A percentile compares a stretch with the other conserved stretches of the same genome.
Conservation (phyloP, 2,329 filamentous ascomycete species). For the Aureobasidium lini region DNA sequence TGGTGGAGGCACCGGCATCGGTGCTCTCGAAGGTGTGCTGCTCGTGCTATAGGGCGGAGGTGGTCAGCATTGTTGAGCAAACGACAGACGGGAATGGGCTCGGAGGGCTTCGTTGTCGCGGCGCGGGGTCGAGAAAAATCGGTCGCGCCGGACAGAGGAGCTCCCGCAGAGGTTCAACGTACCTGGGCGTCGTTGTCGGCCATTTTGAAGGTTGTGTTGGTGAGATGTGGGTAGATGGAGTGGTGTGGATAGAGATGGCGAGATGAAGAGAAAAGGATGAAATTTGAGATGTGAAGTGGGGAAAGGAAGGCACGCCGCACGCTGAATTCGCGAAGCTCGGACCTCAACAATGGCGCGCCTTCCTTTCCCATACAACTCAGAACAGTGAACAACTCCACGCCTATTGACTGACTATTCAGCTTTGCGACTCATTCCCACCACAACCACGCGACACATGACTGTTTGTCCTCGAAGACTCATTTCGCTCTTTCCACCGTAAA, state of each 20-base stretch:
- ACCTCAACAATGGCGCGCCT: not conserved
- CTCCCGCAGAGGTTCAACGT: constrained; percentile 3
- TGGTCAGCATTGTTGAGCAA: constrained; percentile 3
- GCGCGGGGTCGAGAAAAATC: not conserved
- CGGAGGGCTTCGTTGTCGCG: not conserved
- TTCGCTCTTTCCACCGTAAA: not conserved
- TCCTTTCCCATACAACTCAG: not conserved
- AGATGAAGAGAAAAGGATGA: constrained; percentile 10
- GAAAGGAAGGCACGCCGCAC: constrained; percentile 4
- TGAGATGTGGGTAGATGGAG: constrained; percentile 5
- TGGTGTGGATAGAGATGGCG: constrained; percentile 14
- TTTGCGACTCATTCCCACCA: not conserved
- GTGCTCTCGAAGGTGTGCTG: constrained; percentile 74
- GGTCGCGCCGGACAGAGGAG: constrained; percentile 11
- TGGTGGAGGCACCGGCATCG: constrained; percentile 91
- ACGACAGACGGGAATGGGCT: not conserved
- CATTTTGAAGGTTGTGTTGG: constrained; percentile 18
- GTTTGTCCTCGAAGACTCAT: not conserved
- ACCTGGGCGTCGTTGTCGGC: constrained; percentile 26
- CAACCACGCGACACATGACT: not conserved
- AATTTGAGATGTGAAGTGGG: constrained; percentile 11
- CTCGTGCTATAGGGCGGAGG: constrained; percentile 40
- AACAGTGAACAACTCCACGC: too few species aligned
- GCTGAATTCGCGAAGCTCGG: not conserved
- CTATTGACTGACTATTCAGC: too few species aligned